Base-by-base conservation (phyloP, 2,329 filamentous ascomycete genomes). In the Zymoseptoria crescenta region DNA sequence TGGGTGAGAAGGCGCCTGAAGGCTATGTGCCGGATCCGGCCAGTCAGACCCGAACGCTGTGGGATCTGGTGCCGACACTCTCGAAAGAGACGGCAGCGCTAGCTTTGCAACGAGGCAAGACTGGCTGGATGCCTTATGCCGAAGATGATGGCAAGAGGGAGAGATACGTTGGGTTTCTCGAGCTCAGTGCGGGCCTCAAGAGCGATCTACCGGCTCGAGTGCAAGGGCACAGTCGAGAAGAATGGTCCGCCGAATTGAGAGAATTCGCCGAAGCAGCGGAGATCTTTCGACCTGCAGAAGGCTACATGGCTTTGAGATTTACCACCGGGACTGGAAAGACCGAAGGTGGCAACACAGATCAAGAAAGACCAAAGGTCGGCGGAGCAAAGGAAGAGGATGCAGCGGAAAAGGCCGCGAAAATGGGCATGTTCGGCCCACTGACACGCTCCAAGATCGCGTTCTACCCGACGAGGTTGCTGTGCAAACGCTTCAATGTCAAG, bases 361-460 rank as follows among this genome's bases (percentile, higher is more conserved):
- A 27, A 27, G 29, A 29, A 3, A 56, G 65, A 49, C 68, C 67
- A 29, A 65, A 57, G 70, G 59, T 69, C 1, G 24, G 51, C 8
- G 51, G 20, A 24, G 51, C 10, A 10, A 90, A 87, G 66, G 80
- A 81, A 3, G 80, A 85, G 62, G 88, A 96, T 68, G 87, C 92
- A 0, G 90, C 91, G 9, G 88, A 92, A 70, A 87, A 90, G 66
- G 94, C 94, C 1, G 94, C 94, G 7, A 89, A 83, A 68, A 77
- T 96, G 70, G 91, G 91, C 59, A 96, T 97, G 91, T 96, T 92
- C 74, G 94, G 94, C 0, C 81, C 85, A 13, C 82, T 97, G 84
- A 99, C 94, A 2, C 81, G 94, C 62, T 84, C 81, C 21, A 79
- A 81, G 0, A 73, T 83, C 7, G 82, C 86, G 4, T 97, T 96